Evolutionary conservation across 495 filamentous ascomycete species (phyloP).

Genomic region (Staphylotrichum longicolle): DNA sequence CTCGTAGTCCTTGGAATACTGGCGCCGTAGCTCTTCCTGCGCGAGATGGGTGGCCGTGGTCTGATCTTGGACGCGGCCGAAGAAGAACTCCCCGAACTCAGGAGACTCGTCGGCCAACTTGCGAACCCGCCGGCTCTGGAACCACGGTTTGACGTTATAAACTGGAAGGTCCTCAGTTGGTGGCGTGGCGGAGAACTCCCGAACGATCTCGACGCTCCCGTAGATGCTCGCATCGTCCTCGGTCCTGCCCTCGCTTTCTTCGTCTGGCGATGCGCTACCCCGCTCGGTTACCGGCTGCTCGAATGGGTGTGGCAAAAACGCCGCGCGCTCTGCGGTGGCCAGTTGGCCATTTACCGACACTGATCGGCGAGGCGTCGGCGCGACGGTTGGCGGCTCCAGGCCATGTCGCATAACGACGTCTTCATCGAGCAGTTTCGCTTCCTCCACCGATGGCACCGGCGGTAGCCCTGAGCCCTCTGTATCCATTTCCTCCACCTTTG

Average conservation of each 20-base stretch:
- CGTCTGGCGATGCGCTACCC: slow-evolving; percentile 28
- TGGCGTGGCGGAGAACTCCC: slow-evolving; percentile 50
- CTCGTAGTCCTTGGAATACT: slow-evolving; percentile 47
- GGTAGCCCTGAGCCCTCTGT: slow-evolving; percentile 32
- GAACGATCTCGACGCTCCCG: slow-evolving; percentile 47
- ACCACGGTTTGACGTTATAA: slow-evolving; percentile 44
- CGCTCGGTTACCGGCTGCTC: slow-evolving; percentile 19
- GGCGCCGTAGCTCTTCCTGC: slow-evolving; percentile 32
- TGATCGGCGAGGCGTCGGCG: slow-evolving; percentile 46
- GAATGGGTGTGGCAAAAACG: slow-evolving; percentile 20
- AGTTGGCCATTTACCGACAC: slow-evolving; percentile 32
- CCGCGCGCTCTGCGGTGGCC: slow-evolving; percentile 8
- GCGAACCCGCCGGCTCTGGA: slow-evolving; percentile 39
- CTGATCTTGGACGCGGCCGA: slow-evolving; percentile 31
- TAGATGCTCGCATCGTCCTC: slow-evolving; percentile 61
- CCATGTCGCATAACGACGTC: slow-evolving; percentile 47
- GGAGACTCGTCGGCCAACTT: slow-evolving; percentile 32
- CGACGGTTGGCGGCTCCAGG: slow-evolving; percentile 41
- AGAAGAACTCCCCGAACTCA: slow-evolving; percentile 37
- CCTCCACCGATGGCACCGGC: slow-evolving; percentile 30
- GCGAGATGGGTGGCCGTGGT: slow-evolving; percentile 22
- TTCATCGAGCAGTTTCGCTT: slow-evolving; percentile 28
- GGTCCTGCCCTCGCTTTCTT: slow-evolving; percentile 54
- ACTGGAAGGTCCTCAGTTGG: slow-evolving; percentile 47
- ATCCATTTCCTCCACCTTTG: slow-evolving; percentile 45